Base-by-base conservation (phyloP, 352 stramenopile species). In the Globisporangium carolinianum region DNA sequence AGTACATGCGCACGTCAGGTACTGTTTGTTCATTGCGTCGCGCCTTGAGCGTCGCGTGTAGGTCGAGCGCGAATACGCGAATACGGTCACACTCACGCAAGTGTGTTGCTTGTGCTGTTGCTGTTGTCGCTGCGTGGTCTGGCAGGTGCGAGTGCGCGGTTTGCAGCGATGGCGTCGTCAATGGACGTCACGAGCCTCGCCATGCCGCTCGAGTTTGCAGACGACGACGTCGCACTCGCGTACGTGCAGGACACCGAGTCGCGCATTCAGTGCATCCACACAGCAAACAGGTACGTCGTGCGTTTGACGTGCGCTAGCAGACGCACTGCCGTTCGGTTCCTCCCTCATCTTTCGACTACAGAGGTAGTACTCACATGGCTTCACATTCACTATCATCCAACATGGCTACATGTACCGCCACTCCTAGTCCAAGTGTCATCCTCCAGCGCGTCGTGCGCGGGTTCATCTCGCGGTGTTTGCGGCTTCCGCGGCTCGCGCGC, bases 1-100 rank as follows among this genome's bases (percentile, higher is more conserved):
- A 91, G 51, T 62, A 80, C 51, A 73, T 89, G 41, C 68, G 76
- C 35, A 64, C 83, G 14, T 63, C 78, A 42, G 67, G 69, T 65
- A 3, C 39, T 43, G 39, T 43, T 14, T 8, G 39, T 43, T 43
- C 39, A 32, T 32, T 32, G 24, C 1, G 24, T 32, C 1, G 24
- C 24, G 24, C 24, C 24, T 32, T 32, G 24, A 32, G 24, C 2
- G 24, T 32, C 2, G 24, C 2, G 24, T 3, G 24, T 32, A 32
- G 24, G 24, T 43, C 39, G 48, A 52, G 47, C 5, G 47, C 5
- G n/a, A 15, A 37, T 9, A 10, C 24, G 7, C 17, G 9, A n/a
- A 9, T 8, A 11, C 8, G 46, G 14, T 17, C 24, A 5, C 17
- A 6, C 11, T 35, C 46, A 24, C 24, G 24, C 24, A 32, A 32